Evolutionary conservation across 2,329 filamentous ascomycete genomes (phyloP).

Genomic region (Geosmithia flava): DNA sequence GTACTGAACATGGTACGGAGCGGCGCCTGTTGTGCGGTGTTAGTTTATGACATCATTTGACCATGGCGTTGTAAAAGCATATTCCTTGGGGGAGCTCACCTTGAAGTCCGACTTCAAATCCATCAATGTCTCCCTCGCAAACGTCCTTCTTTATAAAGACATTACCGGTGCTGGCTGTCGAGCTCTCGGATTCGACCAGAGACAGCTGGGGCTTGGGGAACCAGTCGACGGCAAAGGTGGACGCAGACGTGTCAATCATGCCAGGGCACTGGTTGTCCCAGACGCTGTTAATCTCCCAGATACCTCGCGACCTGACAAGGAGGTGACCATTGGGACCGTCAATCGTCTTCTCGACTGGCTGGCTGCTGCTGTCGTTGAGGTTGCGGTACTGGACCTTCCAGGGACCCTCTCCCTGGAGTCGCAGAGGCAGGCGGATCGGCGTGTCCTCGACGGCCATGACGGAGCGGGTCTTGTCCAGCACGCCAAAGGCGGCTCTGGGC

Average conservation of each 20-base stretch:
- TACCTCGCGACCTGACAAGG: conserved; percentile 52
- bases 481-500: conserved; percentile 75
- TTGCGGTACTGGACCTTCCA: conserved; percentile 74
- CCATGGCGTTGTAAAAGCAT: too few relatives aligned
- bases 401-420: conserved; percentile 73
- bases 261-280: conserved; percentile 74
- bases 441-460: conserved; percentile 68
- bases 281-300: conserved; percentile 70
- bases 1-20: conserved; percentile 77
- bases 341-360: conserved; percentile 32
- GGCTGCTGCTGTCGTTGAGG: conserved; percentile 35
- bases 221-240: conserved; percentile 72
- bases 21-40: conserved; percentile 42
- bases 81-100: too few relatives aligned
- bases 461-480: conserved; percentile 67
- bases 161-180: conserved; percentile 34
- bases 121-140: conserved; percentile 90
- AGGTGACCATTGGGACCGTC: conserved; percentile 55
- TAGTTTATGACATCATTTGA: background rate
- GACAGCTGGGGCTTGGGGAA: conserved; percentile 66
- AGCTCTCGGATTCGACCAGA: conserved; percentile 51
- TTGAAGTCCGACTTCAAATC: conserved; percentile 67
- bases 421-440: conserved; percentile 62
- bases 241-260: conserved; percentile 60
- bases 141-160: conserved; percentile 66